These are phyloP conservation scores for Phytopythium chamaehyphon DNA, from an alignment of 352 stramenopile genomes.

Conservation along the genomic window DNA sequence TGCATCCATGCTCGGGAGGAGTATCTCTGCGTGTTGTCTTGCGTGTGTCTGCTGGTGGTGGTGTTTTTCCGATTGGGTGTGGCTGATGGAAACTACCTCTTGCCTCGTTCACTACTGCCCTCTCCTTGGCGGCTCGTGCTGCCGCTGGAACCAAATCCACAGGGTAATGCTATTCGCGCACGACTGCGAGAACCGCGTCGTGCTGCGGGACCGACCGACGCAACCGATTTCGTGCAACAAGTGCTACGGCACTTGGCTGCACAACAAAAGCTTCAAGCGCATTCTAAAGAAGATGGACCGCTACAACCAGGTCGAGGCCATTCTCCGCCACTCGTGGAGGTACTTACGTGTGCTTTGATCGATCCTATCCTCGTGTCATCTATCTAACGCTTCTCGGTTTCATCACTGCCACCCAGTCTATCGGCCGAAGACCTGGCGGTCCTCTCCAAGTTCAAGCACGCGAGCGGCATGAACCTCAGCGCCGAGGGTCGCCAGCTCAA, in stretches of 20 bases:
- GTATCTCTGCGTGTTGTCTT: background rate
- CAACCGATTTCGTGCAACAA: slow-evolving; percentile 47
- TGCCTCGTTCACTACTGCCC: background rate
- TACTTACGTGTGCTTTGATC: slow-evolving; percentile 6
- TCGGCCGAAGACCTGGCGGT: slow-evolving; percentile 35
- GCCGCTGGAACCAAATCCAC: background rate
- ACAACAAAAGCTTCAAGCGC: slow-evolving; percentile 66
- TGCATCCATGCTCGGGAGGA: slow-evolving; percentile 8
- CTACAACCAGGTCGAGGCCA: slow-evolving; percentile 53
- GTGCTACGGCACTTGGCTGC: slow-evolving; percentile 50
- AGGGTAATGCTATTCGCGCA: slow-evolving; percentile 71
- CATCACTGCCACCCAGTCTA: slow-evolving; percentile 27
- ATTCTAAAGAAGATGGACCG: slow-evolving; percentile 70
- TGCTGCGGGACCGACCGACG: slow-evolving; percentile 39
- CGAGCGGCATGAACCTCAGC: slow-evolving; percentile 51
- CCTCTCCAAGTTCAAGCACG: slow-evolving; percentile 64
- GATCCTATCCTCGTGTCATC: background rate
- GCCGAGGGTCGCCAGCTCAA: slow-evolving; percentile 57
- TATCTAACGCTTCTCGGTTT: background rate
- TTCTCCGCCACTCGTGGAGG: slow-evolving; percentile 59
- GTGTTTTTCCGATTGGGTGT: slow-evolving; percentile 1
- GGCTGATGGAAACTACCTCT: slow-evolving; percentile 4
- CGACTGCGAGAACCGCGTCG: slow-evolving; percentile 53
- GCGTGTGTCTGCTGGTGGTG: background rate
- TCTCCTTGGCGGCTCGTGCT: background rate